A percentile compares a stretch with the other conserved stretches of the same genome.
These are phyloP conservation scores for Sphaerosporella brunnea DNA, from an alignment of 495 filamentous ascomycete species.

Conservation along the genomic window DNA sequence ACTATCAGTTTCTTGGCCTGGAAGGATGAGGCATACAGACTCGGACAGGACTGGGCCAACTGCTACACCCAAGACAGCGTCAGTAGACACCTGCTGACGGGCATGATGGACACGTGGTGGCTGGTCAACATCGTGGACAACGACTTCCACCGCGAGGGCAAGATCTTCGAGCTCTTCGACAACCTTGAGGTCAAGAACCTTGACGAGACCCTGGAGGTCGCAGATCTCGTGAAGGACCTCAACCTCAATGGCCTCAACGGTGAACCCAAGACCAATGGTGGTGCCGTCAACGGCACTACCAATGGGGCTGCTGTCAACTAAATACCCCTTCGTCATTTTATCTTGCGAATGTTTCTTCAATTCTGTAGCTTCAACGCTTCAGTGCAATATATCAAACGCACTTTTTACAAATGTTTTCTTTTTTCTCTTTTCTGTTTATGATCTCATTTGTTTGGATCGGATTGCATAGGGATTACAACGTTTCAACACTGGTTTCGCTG, in stretches of 20 bases:
- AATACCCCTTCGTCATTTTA: neutral
- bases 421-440: conserved; percentile 9
- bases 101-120: conserved; percentile 77
- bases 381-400: neutral
- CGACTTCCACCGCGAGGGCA: conserved; percentile 65
- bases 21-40: conserved; percentile 92
- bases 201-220: conserved; percentile 31
- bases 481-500: conserved; percentile 1
- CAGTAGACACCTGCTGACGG: conserved; percentile 65
- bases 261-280: conserved; percentile 8
- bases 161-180: conserved; percentile 74
- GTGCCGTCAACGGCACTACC: conserved; percentile 7
- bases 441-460: conserved; percentile 9
- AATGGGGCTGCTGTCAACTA: neutral
- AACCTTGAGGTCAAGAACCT: conserved; percentile 51
- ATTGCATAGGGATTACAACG: conserved; percentile 9
- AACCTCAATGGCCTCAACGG: conserved; percentile 9
- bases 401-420: conserved; percentile 5
- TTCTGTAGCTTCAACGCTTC: conserved; percentile 1
- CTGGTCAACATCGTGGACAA: conserved; percentile 97
- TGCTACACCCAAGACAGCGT: conserved; percentile 64
- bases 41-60: conserved; percentile 85
- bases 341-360: neutral
- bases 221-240: conserved; percentile 4
- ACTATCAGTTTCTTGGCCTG: conserved; percentile 94